Percentiles rank a stretch among this genome's conserved stretches.
phyloP scores from a whole-genome alignment of 371 early-diverging fungal species.

The Mucor saturninus region DNA sequence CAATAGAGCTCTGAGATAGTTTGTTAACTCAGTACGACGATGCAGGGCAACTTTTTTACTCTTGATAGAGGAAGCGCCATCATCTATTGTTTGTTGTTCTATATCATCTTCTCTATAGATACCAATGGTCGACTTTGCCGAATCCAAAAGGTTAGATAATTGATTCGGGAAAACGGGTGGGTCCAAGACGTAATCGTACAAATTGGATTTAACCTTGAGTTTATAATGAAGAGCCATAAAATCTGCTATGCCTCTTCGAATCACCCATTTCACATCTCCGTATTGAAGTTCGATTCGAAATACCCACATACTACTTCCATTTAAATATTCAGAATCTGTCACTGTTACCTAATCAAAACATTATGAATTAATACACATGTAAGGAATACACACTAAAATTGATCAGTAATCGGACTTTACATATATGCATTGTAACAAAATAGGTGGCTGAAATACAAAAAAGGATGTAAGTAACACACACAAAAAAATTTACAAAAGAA shows the following conservation, averaged over 20 bases:
- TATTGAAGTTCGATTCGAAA: constrained; percentile 80
- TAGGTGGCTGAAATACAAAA: constrained; percentile 41
- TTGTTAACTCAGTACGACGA: constrained; percentile 62
- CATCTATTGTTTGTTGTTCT: background rate
- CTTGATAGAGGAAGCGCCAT: background rate
- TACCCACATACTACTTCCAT: constrained; percentile 46
- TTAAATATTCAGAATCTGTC: constrained; percentile 59
- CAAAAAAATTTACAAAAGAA: background rate
- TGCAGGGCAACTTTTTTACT: constrained; percentile 12
- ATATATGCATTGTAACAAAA: constrained; percentile 43
- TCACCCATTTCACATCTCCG: constrained; percentile 81
- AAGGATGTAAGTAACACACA: background rate
- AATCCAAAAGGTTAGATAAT: constrained; percentile 46
- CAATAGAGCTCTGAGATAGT: constrained; percentile 64
- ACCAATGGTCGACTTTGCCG: constrained; percentile 44
- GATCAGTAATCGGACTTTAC: constrained; percentile 19
- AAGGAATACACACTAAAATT: background rate
- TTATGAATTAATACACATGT: background rate
- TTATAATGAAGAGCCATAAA: constrained; percentile 72
- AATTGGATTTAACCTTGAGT: constrained; percentile 55
- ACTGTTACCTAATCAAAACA: constrained; percentile 44
- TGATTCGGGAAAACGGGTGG: constrained; percentile 56
- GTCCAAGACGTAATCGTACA: constrained; percentile 46
- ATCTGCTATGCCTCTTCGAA: constrained; percentile 72
- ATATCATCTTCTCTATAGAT: constrained; percentile 27